A percentile compares a stretch with the other conserved stretches of the same genome.
These are phyloP conservation scores for Tardiomyces blankii DNA, from an alignment of 1,139 yeast genomes.

Conservation along the genomic window DNA sequence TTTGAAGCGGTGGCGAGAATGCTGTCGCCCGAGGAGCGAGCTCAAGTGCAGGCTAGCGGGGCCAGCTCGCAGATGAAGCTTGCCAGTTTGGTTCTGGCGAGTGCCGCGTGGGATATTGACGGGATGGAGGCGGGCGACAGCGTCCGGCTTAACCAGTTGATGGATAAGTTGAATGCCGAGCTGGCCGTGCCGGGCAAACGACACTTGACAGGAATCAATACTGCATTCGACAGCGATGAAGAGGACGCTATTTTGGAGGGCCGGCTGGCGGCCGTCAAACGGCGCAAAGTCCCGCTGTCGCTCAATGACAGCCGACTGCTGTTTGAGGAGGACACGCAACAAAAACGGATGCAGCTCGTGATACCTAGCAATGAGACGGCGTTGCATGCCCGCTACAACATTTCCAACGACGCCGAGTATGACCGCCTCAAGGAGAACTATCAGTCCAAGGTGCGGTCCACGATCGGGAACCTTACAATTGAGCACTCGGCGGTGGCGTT, in stretches of 20 bases:
- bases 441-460: slow-evolving; percentile 85
- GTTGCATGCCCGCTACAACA: slow-evolving; percentile 50
- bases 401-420: slow-evolving; percentile 83
- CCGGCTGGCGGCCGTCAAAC: slow-evolving; percentile 30
- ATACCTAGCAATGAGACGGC: slow-evolving; percentile 41
- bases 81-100: not conserved
- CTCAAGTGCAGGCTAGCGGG: not conserved
- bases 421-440: slow-evolving; percentile 75
- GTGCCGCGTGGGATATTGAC: not conserved
- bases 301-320: slow-evolving; percentile 79
- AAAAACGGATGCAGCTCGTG: slow-evolving; percentile 8
- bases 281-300: slow-evolving; percentile 45
- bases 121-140: not conserved
- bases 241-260: slow-evolving; percentile 81
- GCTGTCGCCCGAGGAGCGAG: not conserved
- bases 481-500: slow-evolving; percentile 89
- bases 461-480: slow-evolving; percentile 79
- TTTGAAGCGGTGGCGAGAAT: not conserved
- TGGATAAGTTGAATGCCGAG: slow-evolving; percentile 8
- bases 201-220: slow-evolving; percentile 5
- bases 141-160: not conserved
- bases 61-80: not conserved
- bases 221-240: slow-evolving; percentile 36
- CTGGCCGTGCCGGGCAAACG: slow-evolving; percentile 1
- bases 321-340: slow-evolving; percentile 40